A percentile compares a stretch with the other conserved stretches of the same genome.
Evolutionary conservation across 495 filamentous ascomycete species (phyloP).

Genomic region (Tuber borchii): DNA sequence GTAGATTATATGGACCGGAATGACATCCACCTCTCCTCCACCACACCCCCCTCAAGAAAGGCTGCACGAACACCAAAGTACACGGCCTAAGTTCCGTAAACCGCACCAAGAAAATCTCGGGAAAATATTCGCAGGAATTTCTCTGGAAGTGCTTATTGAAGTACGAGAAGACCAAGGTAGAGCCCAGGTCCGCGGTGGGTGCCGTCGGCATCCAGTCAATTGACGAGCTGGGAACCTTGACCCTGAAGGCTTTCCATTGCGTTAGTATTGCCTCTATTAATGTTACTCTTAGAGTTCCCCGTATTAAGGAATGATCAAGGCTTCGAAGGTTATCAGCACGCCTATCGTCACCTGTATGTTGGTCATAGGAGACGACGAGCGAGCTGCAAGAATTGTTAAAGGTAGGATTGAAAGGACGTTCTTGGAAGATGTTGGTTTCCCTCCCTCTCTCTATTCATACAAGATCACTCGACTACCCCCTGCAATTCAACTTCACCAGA

Average conservation of each 20-base stretch:
- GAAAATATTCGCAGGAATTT: conserved; percentile 63
- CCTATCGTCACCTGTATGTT: conserved; percentile 84
- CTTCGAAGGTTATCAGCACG: conserved; percentile 83
- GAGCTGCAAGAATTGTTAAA: conserved; percentile 79
- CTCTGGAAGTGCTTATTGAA: conserved; percentile 74
- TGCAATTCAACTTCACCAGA: conserved; percentile 46
- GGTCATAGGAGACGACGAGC: conserved; percentile 59
- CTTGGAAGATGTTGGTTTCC: conserved; percentile 53
- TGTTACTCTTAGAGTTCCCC: conserved; percentile 96
- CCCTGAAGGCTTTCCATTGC: conserved; percentile 99
- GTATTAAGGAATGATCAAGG: conserved; percentile 99
- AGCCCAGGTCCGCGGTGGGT: conserved; percentile 94
- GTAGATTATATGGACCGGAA: conserved; percentile 35
- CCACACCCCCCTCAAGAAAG: neutral
- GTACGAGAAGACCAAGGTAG: conserved; percentile 79
- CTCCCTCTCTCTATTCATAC: conserved; percentile 5
- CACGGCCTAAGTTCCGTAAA: conserved; percentile 48
- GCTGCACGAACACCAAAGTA: neutral
- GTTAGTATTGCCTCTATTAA: conserved; percentile 98
- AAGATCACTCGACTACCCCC: neutral
- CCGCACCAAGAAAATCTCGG: conserved; percentile 72
- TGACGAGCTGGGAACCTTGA: conserved; percentile 97
- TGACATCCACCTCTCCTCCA: neutral
- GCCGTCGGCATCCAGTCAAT: conserved; percentile 96
- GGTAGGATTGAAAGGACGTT: conserved; percentile 84